Evolutionary conservation across 164 flowering plant genomes (phyloP), one percentile per base, ranked within the genome.

Genomic region (Buxus sempervirens): DNA sequence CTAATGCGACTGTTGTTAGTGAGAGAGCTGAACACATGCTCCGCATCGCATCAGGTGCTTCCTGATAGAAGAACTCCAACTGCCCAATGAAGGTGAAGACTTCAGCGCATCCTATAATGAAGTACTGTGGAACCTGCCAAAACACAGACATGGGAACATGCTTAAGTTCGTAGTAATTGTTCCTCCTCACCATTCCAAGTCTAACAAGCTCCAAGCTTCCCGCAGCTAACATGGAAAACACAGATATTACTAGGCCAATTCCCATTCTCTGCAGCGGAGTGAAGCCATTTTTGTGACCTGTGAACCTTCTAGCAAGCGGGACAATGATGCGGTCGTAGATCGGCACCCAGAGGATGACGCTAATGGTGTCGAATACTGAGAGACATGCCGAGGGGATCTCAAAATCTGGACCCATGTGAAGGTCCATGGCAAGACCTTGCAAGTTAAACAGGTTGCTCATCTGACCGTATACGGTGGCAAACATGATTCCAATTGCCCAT

Each of bases 31-130:
- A 64, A 58, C 84, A 79, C 60, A 80, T 14, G 68, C 88, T 84
- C 64, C 85, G 68, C 86, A 84, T 79, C 42, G 84, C 81, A 71
- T 84, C 88, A 1, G 86, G 88, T 12, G 85, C 85, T 36, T 84
- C 82, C 10, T 77, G 81, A 56, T 81, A 82, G 76, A 82, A 84
- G 75, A 84, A 84, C 54, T 84, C 84, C 71, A 81, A 26, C 53
- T 82, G 85, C n/a, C 83, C 88, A 25, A 82, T 63, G 63, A 80
- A 82, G 27, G 82, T 77, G 69, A 84, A 84, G 8, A 82, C 84
- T 64, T 84, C 88, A 1, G 84, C 85, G 36, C 79, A 77, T 1
- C 86, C 88, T 9, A 84, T 68, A n/a, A 84, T 45, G 62, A 82
- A 77, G 56, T 84, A 84, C 67, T 82, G 86, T 0, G 88, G 88